Base-by-base conservation (phyloP, 306 rosid genomes). In the Castanea sativa region DNA sequence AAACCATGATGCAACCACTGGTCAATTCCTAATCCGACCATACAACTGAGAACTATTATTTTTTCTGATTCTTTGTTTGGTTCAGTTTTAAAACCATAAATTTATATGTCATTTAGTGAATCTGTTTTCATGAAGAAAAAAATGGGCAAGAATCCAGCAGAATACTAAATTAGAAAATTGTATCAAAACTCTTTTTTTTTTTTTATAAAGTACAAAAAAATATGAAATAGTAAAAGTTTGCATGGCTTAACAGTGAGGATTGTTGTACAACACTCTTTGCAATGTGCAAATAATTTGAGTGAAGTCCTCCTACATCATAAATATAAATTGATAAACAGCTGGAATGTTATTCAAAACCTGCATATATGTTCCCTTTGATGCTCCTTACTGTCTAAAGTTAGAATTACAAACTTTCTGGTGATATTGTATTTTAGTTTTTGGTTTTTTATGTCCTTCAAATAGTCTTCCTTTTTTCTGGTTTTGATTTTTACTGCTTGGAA, bases 401-500 rank as follows among this genome's bases (percentile, higher is more conserved):
- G 72, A 19, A 68, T 35, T 5, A 30, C 27, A 19, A 68, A 19
- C 25, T 68, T 19, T 35, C 25, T 32, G 27, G n/a, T 38, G 16
- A 35, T 45, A 23, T 5, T 6, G 21, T 43, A 12, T 45, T 70
- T 45, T 33, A 25, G 14, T 33, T 45, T 35, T 51, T 58, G 27
- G 19, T 38, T 79, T 12, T 20, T 78, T 78, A 35, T 55, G 25
- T 69, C 59, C 38, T 18, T 29, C 4, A 30, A 49, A 67, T 51
- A 38, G 13, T 51, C 75, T 38, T 41, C 32, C 20, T 33, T 57
- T 57, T 58, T 8, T 49, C 76, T 51, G 58, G 16, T 43, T 53
- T 69, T 52, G 60, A 45, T 79, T 35, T 53, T 64, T 38, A 78
- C 41, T 73, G 20, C 61, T 27, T 76, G 60, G 53, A 75, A 38